These are phyloP conservation scores for Tympanopsis confertula DNA, from an alignment of 2,329 filamentous ascomycete genomes.

Conservation along the genomic window DNA sequence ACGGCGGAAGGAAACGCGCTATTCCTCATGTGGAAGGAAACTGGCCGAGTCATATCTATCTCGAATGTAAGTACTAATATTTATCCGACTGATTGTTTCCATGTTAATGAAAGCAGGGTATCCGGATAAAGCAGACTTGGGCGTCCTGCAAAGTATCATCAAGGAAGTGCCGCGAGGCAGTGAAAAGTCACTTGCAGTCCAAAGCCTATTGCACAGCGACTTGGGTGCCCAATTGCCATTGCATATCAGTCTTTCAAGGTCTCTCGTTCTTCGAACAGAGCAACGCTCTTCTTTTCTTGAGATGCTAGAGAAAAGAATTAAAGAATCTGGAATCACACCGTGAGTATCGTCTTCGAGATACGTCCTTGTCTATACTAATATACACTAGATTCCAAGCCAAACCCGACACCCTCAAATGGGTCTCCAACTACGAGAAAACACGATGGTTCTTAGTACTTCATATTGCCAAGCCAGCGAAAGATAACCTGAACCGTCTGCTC, in stretches of 20 bases:
- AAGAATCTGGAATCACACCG: constrained; percentile 16
- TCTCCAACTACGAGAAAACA: constrained; percentile 44
- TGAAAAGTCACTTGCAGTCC: constrained; percentile 14
- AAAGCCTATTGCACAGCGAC: constrained; percentile 39
- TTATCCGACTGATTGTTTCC: background rate
- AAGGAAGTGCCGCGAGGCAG: no score
- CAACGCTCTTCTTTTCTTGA: constrained; percentile 36
- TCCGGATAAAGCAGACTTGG: background rate
- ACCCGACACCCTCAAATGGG: constrained; percentile 38
- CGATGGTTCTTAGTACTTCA: constrained; percentile 52
- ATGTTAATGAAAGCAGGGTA: background rate
- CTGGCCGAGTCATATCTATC: constrained; percentile 53
- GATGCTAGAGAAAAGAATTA: constrained; percentile 20
- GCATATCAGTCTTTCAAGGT: constrained; percentile 50
- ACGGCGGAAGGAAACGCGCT: constrained; percentile 45
- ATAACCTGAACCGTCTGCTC: constrained; percentile 32
- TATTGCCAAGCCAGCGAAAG: constrained; percentile 19
- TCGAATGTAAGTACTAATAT: constrained; percentile 48
- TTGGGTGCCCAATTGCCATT: constrained; percentile 43
- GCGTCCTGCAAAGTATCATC: background rate
- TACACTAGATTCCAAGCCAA: constrained; percentile 25
- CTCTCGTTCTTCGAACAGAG: constrained; percentile 41
- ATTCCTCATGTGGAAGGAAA: constrained; percentile 51
- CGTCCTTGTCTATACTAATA: background rate
- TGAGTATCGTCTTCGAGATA: constrained; percentile 12